phyloP scores from a whole-genome alignment of 495 filamentous ascomycete genomes.

The Hypoxylon cercidicola region DNA sequence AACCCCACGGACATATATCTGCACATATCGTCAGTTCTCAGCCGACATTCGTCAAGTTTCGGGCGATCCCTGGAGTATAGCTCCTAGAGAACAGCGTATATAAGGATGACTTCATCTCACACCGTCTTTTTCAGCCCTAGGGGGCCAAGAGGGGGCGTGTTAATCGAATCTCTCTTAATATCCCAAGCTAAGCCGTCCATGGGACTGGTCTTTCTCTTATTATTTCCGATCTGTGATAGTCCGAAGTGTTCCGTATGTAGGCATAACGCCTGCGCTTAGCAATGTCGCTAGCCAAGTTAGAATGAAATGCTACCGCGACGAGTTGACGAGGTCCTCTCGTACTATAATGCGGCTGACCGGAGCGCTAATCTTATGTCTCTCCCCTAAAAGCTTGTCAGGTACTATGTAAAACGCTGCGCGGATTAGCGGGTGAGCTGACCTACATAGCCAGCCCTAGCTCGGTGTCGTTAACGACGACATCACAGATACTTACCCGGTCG shows the following conservation, averaged over 20 bases:
- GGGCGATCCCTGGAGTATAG: constrained; percentile 17
- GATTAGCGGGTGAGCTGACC: constrained; percentile 21
- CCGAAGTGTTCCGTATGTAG: not conserved
- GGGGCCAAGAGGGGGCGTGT: constrained; percentile 10
- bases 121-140: constrained; percentile 41
- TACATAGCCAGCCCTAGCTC: too few species aligned
- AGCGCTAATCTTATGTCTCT: constrained; percentile 13
- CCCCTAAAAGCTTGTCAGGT: constrained; percentile 26
- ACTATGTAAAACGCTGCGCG: constrained; percentile 12
- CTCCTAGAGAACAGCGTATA: constrained; percentile 17
- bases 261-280: constrained; percentile 3
- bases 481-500: constrained; percentile 24
- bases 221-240: not conserved
- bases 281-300: constrained; percentile 6
- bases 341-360: constrained; percentile 35
- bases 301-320: not conserved
- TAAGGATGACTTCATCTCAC: constrained; percentile 33
- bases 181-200: constrained; percentile 14
- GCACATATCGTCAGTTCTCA: constrained; percentile 26
- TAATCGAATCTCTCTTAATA: constrained; percentile 41
- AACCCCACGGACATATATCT: constrained; percentile 19
- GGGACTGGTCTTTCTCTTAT: constrained; percentile 18
- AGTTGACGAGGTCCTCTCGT: constrained; percentile 3
- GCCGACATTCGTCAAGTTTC: constrained; percentile 16
- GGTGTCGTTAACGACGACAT: constrained; percentile 25